These are phyloP conservation scores for Raphanus hybrid DNA, from an alignment of 441 rosid genomes.

Conservation along the genomic window DNA sequence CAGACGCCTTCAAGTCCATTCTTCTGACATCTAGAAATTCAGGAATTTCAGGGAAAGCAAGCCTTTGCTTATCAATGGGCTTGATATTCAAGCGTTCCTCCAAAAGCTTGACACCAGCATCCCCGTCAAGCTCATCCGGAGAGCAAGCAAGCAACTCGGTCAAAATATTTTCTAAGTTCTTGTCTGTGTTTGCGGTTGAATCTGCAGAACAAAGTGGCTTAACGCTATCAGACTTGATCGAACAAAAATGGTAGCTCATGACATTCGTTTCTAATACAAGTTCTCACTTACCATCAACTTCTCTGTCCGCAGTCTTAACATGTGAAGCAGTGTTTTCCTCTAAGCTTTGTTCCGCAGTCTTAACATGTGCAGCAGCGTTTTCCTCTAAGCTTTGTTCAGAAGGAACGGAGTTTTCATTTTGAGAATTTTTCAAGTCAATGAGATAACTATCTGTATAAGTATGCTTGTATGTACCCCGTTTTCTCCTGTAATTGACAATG, in stretches of 20 bases:
- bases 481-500: conserved; percentile 49
- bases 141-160: conserved; percentile 57
- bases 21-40: conserved; percentile 55
- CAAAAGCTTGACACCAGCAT: conserved; percentile 56
- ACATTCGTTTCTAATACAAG: conserved; percentile 10
- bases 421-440: conserved; percentile 51
- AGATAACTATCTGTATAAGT: conserved; percentile 52
- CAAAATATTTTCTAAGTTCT: conserved; percentile 50
- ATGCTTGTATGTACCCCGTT: conserved; percentile 43
- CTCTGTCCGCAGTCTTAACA: conserved; percentile 23
- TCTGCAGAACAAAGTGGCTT: conserved; percentile 43
- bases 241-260: conserved; percentile 6
- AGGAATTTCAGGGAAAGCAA: conserved; percentile 65
- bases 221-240: conserved; percentile 28
- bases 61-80: conserved; percentile 50
- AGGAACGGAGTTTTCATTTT: conserved; percentile 29
- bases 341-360: conserved; percentile 5
- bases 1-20: conserved; percentile 54
- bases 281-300: conserved; percentile 34
- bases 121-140: conserved; percentile 66
- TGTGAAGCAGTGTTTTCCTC: conserved; percentile 32
- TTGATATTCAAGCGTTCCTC: conserved; percentile 67
- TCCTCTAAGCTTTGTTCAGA: conserved; percentile 32
- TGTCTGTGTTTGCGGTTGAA: conserved; percentile 50
- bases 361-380: conserved; percentile 26